Percentiles rank a stretch among this genome's conserved stretches.
Evolutionary conservation across 306 rosid genomes (phyloP).

Genomic region (Castanea crenata): DNA sequence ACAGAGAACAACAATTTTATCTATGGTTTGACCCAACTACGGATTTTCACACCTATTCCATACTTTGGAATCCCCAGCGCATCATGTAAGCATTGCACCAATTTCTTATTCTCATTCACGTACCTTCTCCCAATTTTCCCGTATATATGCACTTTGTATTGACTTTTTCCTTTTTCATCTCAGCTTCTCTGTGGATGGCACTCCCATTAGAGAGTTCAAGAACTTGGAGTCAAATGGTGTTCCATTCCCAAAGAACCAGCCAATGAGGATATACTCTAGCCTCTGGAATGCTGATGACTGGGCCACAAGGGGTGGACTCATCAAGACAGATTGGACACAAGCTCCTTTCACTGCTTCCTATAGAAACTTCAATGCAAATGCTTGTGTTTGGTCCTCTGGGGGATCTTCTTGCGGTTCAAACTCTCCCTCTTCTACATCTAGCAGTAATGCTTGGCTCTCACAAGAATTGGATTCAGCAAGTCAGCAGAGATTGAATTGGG

Average conservation of each 20-base stretch:
- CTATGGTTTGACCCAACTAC: conserved; percentile 83
- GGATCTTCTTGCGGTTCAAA: conserved; percentile 45
- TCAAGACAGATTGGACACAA: conserved; percentile 60
- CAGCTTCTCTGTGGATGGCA: conserved; percentile 71
- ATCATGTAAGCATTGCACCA: conserved; percentile 40
- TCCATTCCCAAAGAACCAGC: conserved; percentile 51
- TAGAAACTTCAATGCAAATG: conserved; percentile 54
- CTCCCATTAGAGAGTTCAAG: conserved; percentile 72
- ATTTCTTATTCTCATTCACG: no score
- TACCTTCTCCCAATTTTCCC: no score
- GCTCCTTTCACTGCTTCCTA: conserved; percentile 66
- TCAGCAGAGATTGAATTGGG: conserved; percentile 44
- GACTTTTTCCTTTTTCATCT: background rate
- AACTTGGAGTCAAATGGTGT: conserved; percentile 55
- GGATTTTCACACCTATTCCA: conserved; percentile 68
- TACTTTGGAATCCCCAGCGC: conserved; percentile 61
- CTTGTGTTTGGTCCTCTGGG: conserved; percentile 48
- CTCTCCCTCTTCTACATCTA: conserved; percentile 1
- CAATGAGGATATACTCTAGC: conserved; percentile 62
- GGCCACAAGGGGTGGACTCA: conserved; percentile 82
- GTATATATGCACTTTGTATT: background rate
- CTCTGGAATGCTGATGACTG: conserved; percentile 83
- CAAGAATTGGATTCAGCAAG: conserved; percentile 41
- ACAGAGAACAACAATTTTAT: conserved; percentile 71
- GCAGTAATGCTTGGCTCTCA: conserved; percentile 37